Evolutionary conservation across 208 protist species (phyloP).

Genomic region (Entamoeba dispar): DNA sequence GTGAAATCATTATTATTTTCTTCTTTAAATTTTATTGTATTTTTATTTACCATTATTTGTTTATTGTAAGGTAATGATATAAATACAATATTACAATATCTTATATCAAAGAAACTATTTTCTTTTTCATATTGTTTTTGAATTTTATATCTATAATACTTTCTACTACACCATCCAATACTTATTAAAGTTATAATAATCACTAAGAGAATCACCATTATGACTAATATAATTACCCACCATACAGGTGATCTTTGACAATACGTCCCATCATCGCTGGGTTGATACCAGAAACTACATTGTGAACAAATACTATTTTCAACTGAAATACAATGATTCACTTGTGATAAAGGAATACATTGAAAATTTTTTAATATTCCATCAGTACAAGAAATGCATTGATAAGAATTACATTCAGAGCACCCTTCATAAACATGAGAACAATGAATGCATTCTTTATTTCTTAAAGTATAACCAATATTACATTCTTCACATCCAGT

Average conservation of each 20-base stretch:
- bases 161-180: too few relatives aligned
- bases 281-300: background rate
- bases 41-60: too few relatives aligned
- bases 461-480: background rate
- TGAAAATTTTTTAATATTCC: background rate
- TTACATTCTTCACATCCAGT: background rate
- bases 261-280: background rate
- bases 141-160: too few relatives aligned
- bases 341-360: background rate
- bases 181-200: background rate
- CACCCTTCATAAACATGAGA: background rate
- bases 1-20: background rate
- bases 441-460: background rate
- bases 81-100: too few relatives aligned
- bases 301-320: background rate
- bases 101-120: too few relatives aligned
- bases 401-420: background rate
- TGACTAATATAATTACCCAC: background rate
- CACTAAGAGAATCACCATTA: background rate
- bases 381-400: too few relatives aligned
- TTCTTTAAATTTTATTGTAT: too few relatives aligned
- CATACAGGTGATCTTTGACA: background rate
- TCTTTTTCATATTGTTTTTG: too few relatives aligned
- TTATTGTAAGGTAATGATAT: too few relatives aligned
- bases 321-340: background rate